Evolutionary conservation across 805 yeast genomes (phyloP), one percentile per base, ranked within the genome.

Genomic region (Lipomyces spencermartinsiae): DNA sequence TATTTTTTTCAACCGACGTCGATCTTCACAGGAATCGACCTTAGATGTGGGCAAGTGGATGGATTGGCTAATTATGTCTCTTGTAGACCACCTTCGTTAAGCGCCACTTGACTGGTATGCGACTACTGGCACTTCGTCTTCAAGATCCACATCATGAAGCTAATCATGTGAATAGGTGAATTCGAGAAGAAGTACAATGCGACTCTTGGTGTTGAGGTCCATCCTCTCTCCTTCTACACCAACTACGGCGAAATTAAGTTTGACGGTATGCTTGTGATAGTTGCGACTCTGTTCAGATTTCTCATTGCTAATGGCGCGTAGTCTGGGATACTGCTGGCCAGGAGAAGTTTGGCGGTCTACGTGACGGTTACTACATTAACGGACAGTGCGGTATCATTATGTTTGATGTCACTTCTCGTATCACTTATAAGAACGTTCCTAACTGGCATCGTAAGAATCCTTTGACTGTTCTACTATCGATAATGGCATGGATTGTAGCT

Each of bases 271-370:
- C 4, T 59, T 35, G 9, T 8, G n/a, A 49, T 59, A 12, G 14
- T 19, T 19, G n/a, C 12, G n/a, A 25, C 14, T 1, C n/a, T 5
- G 49, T 37, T 31, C 9, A 5, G 2, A 22, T n/a, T 34, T 61
- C 10, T 55, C 43, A 16, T 5, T 19, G 46, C 31, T 49, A 46
- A 19, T 56, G 16, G 43, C 46, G 10, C 58, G 19, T 59, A 81
- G 98, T 95, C 78, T 95, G 99, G 99, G 99, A 95, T 83, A 95
- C 99, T 65, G 99, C 99, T 68, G 99, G 99, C 73, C 99, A 95
- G 86, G 99, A 95, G 85, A 95, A 95, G 85, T 95, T 95, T 77
- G 99, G 99, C 83, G 99, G 99, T 77, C 87, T 95, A 80, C 93
- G 99, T 87, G 99, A 95, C 80, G 99, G 99, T 80, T 95, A 95